Percentiles rank a stretch among this genome's conserved stretches.
These are phyloP conservation scores for Trametes cubensis DNA, from an alignment of 768 basidiomycete genomes.

Conservation along the genomic window DNA sequence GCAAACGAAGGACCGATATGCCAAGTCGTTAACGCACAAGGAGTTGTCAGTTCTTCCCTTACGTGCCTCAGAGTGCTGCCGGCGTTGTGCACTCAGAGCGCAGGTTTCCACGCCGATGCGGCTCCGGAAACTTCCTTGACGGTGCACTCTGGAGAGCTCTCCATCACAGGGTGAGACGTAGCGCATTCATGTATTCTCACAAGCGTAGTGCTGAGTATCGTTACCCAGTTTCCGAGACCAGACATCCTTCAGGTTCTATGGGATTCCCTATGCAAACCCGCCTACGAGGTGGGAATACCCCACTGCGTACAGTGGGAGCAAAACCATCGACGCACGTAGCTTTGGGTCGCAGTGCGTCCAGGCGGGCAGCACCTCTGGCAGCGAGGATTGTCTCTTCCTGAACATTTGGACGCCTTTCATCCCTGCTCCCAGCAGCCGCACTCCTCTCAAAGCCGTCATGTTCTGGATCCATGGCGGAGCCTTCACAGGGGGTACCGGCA, in stretches of 20 bases:
- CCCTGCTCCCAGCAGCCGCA: slow-evolving; percentile 27
- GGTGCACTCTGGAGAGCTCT: slow-evolving; percentile 25
- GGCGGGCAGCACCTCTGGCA: slow-evolving; percentile 33
- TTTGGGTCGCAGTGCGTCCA: slow-evolving; percentile 31
- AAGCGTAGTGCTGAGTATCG: background rate
- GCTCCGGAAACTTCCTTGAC: slow-evolving; percentile 23
- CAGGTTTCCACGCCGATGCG: slow-evolving; percentile 18
- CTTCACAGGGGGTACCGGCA: slow-evolving; percentile 44
- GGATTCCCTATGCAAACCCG: slow-evolving; percentile 52
- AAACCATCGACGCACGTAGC: slow-evolving; percentile 34
- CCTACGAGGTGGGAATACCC: slow-evolving; percentile 49
- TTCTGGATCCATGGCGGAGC: slow-evolving; percentile 57
- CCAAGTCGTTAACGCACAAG: slow-evolving; percentile 27
- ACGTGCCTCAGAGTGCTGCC: slow-evolving; percentile 27
- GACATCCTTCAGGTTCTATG: slow-evolving; percentile 53
- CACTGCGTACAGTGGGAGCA: slow-evolving; percentile 33
- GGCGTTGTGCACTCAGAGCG: slow-evolving; percentile 31
- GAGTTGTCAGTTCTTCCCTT: slow-evolving; percentile 22
- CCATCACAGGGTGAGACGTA: slow-evolving; percentile 28
- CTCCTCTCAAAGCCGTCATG: slow-evolving; percentile 45
- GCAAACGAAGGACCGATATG: slow-evolving; percentile 22
- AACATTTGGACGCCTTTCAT: slow-evolving; percentile 50
- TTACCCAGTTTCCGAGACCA: slow-evolving; percentile 46
- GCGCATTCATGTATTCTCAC: background rate
- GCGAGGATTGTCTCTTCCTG: slow-evolving; percentile 52